A percentile compares a stretch with the other conserved stretches of the same genome.
phyloP scores from a whole-genome alignment of 108 stramenopile species.

The Nitzschia palea region DNA sequence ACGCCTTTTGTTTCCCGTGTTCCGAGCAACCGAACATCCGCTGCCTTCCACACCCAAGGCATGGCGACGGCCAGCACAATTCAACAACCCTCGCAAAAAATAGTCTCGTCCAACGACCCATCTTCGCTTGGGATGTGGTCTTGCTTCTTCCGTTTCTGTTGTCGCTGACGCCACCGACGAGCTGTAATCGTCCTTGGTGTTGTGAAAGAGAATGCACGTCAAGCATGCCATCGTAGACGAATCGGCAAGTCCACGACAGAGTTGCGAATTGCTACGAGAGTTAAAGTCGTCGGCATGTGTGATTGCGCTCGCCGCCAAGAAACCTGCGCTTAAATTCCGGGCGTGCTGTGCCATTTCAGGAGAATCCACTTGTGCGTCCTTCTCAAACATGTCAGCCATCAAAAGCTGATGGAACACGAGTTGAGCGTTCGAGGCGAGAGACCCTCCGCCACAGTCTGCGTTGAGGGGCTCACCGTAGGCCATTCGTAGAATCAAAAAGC shows the following conservation, averaged over 20 bases:
- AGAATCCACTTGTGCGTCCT: conserved; percentile 64
- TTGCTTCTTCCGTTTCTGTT: conserved; percentile 3
- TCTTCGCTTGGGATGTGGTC: conserved; percentile 55
- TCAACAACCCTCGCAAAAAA: conserved; percentile 71
- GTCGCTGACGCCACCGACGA: conserved; percentile 6
- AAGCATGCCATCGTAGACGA: conserved; percentile 76
- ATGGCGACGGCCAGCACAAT: conserved; percentile 77
- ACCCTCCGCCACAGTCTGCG: conserved; percentile 83
- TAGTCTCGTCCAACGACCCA: conserved; percentile 65
- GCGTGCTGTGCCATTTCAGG: conserved; percentile 66
- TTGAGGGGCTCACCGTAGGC: conserved; percentile 76
- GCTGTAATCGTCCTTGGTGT: conserved; percentile 47
- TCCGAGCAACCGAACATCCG: conserved; percentile 60
- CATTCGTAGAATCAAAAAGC: conserved; percentile 72
- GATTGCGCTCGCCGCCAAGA: conserved; percentile 64
- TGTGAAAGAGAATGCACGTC: conserved; percentile 71
- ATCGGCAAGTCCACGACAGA: conserved; percentile 69
- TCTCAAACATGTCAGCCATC: conserved; percentile 72
- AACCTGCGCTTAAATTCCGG: conserved; percentile 56
- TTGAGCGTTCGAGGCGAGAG: conserved; percentile 72
- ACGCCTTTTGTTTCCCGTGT: conserved; percentile 28
- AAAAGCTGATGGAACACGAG: conserved; percentile 70
- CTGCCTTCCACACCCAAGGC: conserved; percentile 64
- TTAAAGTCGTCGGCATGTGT: conserved; percentile 46
- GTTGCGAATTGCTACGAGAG: conserved; percentile 16